Conservation (phyloP, 2,329 filamentous ascomycete genomes). For the Fusarium pseudoanthophilum region DNA sequence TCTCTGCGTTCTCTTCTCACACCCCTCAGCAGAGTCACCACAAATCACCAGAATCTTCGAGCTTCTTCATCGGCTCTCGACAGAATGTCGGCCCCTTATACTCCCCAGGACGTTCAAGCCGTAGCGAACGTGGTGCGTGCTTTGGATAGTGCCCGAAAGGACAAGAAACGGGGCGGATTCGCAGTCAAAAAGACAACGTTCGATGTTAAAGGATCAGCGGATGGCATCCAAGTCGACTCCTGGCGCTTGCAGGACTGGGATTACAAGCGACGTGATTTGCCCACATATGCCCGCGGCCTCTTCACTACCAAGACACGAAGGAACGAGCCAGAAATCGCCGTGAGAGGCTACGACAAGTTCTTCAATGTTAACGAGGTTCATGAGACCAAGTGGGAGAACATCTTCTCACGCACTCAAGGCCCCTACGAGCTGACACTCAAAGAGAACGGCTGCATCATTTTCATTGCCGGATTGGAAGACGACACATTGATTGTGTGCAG, state of each 20-base stretch:
- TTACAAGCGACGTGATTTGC: constrained; percentile 87
- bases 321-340: constrained; percentile 79
- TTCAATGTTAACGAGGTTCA: constrained; percentile 90
- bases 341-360: constrained; percentile 98
- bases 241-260: constrained; percentile 97
- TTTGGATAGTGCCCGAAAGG: constrained; percentile 68
- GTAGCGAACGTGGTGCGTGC: constrained; percentile 72
- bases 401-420: constrained; percentile 78
- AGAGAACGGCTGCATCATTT: constrained; percentile 99
- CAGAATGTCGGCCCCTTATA: constrained; percentile 64
- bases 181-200: constrained; percentile 86
- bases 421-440: constrained; percentile 97
- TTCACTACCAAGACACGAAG: constrained; percentile 82
- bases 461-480: constrained; percentile 91
- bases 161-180: constrained; percentile 69
- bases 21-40: constrained; percentile 5
- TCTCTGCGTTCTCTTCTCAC: constrained; percentile 19
- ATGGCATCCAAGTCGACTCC: constrained; percentile 79
- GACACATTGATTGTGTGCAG: constrained; percentile 95
- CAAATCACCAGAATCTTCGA: neutral
- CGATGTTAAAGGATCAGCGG: constrained; percentile 68
- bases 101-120: constrained; percentile 74
- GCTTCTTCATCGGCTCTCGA: neutral
- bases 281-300: constrained; percentile 91
- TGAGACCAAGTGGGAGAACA: constrained; percentile 84